Conservation (phyloP, 2,329 filamentous ascomycete genomes). For the Phaeosphaeria sp. region DNA sequence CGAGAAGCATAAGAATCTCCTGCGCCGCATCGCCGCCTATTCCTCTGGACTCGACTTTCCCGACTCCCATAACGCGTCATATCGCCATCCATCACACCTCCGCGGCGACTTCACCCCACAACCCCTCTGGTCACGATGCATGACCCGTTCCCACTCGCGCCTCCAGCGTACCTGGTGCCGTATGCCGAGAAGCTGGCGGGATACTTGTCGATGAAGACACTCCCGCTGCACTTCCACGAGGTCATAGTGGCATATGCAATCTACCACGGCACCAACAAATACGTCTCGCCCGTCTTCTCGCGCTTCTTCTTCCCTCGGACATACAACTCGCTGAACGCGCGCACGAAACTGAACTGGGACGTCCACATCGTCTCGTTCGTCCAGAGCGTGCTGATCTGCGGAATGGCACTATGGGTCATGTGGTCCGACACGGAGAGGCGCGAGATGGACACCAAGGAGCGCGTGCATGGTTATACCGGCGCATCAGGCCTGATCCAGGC, state of each 20-base stretch:
- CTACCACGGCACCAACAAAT: conserved; percentile 72
- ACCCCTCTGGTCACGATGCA: conserved; percentile 61
- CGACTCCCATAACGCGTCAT: not conserved
- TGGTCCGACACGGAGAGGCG: conserved; percentile 69
- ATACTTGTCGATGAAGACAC: conserved; percentile 66
- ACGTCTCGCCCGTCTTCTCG: conserved; percentile 73
- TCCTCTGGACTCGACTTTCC: not conserved
- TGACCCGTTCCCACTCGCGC: conserved; percentile 71
- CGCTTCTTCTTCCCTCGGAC: conserved; percentile 65
- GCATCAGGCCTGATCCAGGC: conserved; percentile 75
- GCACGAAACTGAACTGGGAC: conserved; percentile 81
- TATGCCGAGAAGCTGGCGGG: conserved; percentile 71
- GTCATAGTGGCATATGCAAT: conserved; percentile 69
- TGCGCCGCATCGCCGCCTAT: conserved; percentile 10
- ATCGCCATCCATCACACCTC: conserved; percentile 19
- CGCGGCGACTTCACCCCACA: conserved; percentile 11
- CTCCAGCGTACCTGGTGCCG: conserved; percentile 62
- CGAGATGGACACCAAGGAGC: conserved; percentile 70
- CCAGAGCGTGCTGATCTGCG: conserved; percentile 76
- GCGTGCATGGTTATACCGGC: conserved; percentile 80
- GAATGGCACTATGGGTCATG: conserved; percentile 77
- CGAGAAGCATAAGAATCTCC: conserved; percentile 18
- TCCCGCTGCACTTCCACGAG: conserved; percentile 81
- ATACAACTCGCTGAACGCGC: conserved; percentile 68
- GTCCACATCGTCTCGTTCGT: conserved; percentile 85